Evolutionary conservation across 192 early-diverging fungal genomes (phyloP).

Genomic region (Diversispora epigaea): DNA sequence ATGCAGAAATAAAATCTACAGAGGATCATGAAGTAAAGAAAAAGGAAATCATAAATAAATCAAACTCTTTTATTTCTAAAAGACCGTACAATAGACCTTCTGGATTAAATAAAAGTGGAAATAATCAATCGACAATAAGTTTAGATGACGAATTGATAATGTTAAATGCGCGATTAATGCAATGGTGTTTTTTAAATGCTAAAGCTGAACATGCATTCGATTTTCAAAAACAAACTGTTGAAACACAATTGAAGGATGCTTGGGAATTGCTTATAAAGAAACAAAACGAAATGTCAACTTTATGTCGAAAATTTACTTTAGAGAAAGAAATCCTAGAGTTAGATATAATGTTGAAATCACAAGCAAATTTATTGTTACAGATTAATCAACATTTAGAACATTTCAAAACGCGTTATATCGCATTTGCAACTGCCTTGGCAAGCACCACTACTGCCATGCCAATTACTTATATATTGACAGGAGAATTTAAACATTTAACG

Average conservation of each 20-base stretch:
- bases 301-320: neutral
- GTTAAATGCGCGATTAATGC: slow-evolving; percentile 27
- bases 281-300: slow-evolving; percentile 8
- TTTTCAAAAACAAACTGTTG: slow-evolving; percentile 11
- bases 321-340: slow-evolving; percentile 13
- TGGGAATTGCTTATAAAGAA: slow-evolving; percentile 22
- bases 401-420: slow-evolving; percentile 18
- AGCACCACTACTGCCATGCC: slow-evolving; percentile 25
- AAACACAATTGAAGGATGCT: slow-evolving; percentile 18
- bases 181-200: slow-evolving; percentile 27
- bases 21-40: too few relatives aligned
- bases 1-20: too few relatives aligned
- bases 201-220: slow-evolving; percentile 21
- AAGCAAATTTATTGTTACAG: slow-evolving; percentile 10
- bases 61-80: too few relatives aligned
- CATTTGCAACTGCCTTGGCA: slow-evolving; percentile 23
- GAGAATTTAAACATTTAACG: slow-evolving; percentile 13
- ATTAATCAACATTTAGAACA: slow-evolving; percentile 8
- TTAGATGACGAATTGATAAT: slow-evolving; percentile 28
- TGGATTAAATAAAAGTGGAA: neutral
- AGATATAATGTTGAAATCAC: neutral
- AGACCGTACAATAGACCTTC: too few relatives aligned
- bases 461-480: slow-evolving; percentile 11
- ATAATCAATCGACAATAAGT: neutral
- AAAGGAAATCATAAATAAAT: too few relatives aligned